Percentiles rank a stretch among this genome's conserved stretches.
Evolutionary conservation across 352 stramenopile species (phyloP).

Genomic region (Pythium diclinum): DNA sequence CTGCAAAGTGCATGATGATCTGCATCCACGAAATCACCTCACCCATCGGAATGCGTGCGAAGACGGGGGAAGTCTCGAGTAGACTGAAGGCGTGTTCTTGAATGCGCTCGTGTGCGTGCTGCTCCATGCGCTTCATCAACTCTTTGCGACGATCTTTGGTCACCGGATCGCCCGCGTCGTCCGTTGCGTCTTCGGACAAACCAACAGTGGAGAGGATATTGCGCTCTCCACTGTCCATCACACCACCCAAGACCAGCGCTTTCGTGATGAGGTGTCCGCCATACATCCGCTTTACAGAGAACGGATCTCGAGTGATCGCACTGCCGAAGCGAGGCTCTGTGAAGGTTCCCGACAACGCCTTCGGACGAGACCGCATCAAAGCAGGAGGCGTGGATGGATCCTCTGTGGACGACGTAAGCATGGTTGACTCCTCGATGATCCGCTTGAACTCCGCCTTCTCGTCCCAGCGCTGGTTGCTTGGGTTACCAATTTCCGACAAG

Average conservation of each 20-base stretch:
- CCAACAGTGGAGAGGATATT: conserved; percentile 59
- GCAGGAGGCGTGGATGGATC: conserved; percentile 37
- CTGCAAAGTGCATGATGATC: conserved; percentile 69
- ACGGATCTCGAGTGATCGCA: conserved; percentile 42
- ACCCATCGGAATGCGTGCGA: conserved; percentile 59
- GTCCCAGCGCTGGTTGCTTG: conserved; percentile 61
- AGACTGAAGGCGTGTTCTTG: conserved; percentile 76
- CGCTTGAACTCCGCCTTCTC: conserved; percentile 75
- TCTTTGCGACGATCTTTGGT: conserved; percentile 40
- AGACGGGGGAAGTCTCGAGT: conserved; percentile 45
- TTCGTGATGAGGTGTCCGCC: conserved; percentile 16
- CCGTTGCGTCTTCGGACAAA: conserved; percentile 56
- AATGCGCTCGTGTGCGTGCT: conserved; percentile 55
- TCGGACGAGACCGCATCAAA: conserved; percentile 36
- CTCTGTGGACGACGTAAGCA: conserved; percentile 38
- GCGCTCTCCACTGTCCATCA: conserved; percentile 37
- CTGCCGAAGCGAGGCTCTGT: conserved; percentile 58
- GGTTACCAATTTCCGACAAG: conserved; percentile 56
- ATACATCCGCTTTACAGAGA: conserved; percentile 26
- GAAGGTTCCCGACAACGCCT: conserved; percentile 60
- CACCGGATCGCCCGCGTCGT: conserved; percentile 49
- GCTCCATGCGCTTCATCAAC: conserved; percentile 52
- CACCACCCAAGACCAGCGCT: conserved; percentile 15
- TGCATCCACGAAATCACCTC: conserved; percentile 85
- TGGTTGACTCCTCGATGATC: conserved; percentile 63